phyloP scores from a whole-genome alignment of 2,329 filamentous ascomycete species.

The Claviceps humidiphila region DNA sequence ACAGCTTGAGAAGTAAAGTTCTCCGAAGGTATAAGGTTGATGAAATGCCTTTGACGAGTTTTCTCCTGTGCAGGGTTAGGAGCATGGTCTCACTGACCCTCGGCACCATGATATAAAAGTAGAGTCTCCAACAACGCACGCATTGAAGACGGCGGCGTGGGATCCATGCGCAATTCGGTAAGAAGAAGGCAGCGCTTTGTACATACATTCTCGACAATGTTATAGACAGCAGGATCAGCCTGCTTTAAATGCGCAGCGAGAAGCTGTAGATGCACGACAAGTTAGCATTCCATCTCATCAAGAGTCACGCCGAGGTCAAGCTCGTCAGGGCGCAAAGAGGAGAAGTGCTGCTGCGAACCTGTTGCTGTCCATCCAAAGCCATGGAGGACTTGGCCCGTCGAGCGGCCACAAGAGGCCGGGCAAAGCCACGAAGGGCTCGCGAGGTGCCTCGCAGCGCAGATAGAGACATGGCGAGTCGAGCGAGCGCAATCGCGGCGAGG shows the following conservation, averaged over 20 bases:
- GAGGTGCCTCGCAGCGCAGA: conserved; percentile 34
- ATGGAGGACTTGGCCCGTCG: conserved; percentile 32
- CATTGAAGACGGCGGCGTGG: no score
- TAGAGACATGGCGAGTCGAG: conserved; percentile 29
- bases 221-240: conserved; percentile 74
- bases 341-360: conserved; percentile 27
- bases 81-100: neutral
- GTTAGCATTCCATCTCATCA: conserved; percentile 6
- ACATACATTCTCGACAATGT: conserved; percentile 77
- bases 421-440: conserved; percentile 31
- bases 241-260: conserved; percentile 67
- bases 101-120: no score
- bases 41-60: conserved; percentile 90
- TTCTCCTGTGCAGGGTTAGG: conserved; percentile 56
- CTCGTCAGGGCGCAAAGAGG: neutral
- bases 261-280: conserved; percentile 44
- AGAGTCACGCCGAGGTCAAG: conserved; percentile 2
- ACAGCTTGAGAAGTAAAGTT: conserved; percentile 93
- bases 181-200: neutral
- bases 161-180: neutral
- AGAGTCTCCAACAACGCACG: no score
- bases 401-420: conserved; percentile 17
- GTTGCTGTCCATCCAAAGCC: conserved; percentile 43
- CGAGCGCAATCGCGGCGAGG: neutral
- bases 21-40: conserved; percentile 91